A percentile compares a stretch with the other conserved stretches of the same genome.
These are phyloP conservation scores for Xylaria hypoxylon DNA, from an alignment of 2,329 filamentous ascomycete genomes.

Conservation along the genomic window DNA sequence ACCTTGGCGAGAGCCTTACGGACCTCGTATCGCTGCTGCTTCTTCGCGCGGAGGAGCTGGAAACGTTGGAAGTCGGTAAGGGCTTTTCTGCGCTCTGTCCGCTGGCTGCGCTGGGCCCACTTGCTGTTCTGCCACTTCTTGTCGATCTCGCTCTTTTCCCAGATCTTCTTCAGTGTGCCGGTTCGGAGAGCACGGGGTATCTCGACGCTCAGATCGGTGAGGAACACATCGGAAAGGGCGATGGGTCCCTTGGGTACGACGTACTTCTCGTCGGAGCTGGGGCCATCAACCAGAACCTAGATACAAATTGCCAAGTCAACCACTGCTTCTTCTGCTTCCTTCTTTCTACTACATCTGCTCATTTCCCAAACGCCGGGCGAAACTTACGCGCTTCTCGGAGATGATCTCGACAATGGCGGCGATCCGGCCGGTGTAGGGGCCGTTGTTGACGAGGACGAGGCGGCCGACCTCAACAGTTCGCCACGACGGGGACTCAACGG, in stretches of 20 bases:
- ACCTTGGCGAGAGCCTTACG: constrained; percentile 96
- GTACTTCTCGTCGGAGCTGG: constrained; percentile 82
- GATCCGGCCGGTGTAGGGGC: constrained; percentile 85
- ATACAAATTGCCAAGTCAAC: constrained; percentile 49
- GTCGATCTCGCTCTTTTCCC: constrained; percentile 93
- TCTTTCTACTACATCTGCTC: constrained; percentile 24
- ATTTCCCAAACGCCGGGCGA: constrained; percentile 16
- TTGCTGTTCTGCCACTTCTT: constrained; percentile 90
- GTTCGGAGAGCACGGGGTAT: constrained; percentile 88
- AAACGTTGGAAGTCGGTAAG: constrained; percentile 99
- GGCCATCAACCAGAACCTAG: constrained; percentile 96
- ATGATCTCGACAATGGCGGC: constrained; percentile 99
- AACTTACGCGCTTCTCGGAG: constrained; percentile 99
- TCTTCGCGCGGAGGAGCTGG: constrained; percentile 99
- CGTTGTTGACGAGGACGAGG: constrained; percentile 89
- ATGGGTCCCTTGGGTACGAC: constrained; percentile 89
- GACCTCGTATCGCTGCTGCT: constrained; percentile 99
- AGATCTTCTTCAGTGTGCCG: constrained; percentile 84
- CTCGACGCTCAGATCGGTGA: constrained; percentile 89
- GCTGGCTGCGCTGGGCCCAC: constrained; percentile 93
- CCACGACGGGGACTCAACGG: constrained; percentile 86
- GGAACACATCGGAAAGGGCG: constrained; percentile 82
- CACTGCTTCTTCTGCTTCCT: constrained; percentile 38
- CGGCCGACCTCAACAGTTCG: constrained; percentile 99
- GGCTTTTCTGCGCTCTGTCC: constrained; percentile 86